A percentile compares a stretch with the other conserved stretches of the same genome.
Evolutionary conservation across 1,139 yeast species (phyloP).

Genomic region (Nakaseomyces delphensis): DNA sequence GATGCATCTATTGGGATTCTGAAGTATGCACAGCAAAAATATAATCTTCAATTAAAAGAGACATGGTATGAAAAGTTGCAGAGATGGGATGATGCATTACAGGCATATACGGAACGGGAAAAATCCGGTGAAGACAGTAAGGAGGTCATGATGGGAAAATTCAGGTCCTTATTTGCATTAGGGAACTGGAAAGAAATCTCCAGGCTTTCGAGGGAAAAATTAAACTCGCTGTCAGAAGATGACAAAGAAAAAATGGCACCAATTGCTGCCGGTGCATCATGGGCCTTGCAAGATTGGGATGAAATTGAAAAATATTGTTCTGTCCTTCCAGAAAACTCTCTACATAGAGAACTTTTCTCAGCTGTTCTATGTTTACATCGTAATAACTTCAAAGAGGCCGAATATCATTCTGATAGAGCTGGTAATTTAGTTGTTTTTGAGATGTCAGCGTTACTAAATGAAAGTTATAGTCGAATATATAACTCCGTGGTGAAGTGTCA

Average conservation of each 20-base stretch:
- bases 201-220: slow-evolving; percentile 75
- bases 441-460: slow-evolving; percentile 88
- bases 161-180: slow-evolving; percentile 93
- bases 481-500: slow-evolving; percentile 95
- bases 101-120: slow-evolving; percentile 74
- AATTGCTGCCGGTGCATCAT: slow-evolving; percentile 95
- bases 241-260: slow-evolving; percentile 87
- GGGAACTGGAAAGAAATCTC: slow-evolving; percentile 97
- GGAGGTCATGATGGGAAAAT: slow-evolving; percentile 92
- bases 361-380: slow-evolving; percentile 83
- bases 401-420: slow-evolving; percentile 69
- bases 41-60: slow-evolving; percentile 84
- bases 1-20: slow-evolving; percentile 97
- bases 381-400: slow-evolving; percentile 76
- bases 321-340: slow-evolving; percentile 86
- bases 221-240: slow-evolving; percentile 68
- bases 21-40: slow-evolving; percentile 91
- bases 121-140: slow-evolving; percentile 40
- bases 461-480: slow-evolving; percentile 93
- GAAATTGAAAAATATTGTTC: slow-evolving; percentile 84
- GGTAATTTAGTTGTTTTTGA: slow-evolving; percentile 87
- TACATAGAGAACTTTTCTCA: slow-evolving; percentile 89
- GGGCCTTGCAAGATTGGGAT: slow-evolving; percentile 99
- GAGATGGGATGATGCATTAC: slow-evolving; percentile 96
- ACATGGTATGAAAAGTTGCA: slow-evolving; percentile 97